Percentiles rank a stretch among this genome's conserved stretches.
These are phyloP conservation scores for Kentomonas sorsogonicus DNA, from an alignment of 208 protist genomes.

Conservation along the genomic window DNA sequence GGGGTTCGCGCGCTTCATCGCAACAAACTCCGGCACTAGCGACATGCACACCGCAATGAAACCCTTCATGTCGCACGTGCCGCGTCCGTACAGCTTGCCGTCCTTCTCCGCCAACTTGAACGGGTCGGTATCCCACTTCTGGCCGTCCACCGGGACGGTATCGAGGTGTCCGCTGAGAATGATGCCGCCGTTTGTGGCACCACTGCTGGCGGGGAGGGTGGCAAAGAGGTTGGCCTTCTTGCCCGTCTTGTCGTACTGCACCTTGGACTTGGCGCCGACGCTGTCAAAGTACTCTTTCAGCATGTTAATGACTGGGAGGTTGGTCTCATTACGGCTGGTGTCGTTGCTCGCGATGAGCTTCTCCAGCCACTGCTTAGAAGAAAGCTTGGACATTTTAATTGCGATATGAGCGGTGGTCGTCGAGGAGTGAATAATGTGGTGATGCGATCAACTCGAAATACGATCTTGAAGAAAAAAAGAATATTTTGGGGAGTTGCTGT, in stretches of 20 bases:
- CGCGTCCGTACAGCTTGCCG: conserved; percentile 20
- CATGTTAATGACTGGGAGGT: conserved; percentile 39
- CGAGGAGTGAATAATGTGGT: too few species aligned
- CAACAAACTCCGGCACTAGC: conserved; percentile 21
- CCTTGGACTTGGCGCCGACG: conserved; percentile 20
- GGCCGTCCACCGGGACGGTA: conserved; percentile 43
- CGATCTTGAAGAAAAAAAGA: too few species aligned
- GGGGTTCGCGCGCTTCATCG: conserved; percentile 21
- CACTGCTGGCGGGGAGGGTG: conserved; percentile 26
- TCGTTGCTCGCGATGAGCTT: conserved; percentile 43
- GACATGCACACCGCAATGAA: conserved; percentile 36
- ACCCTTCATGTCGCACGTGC: conserved; percentile 42
- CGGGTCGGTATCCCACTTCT: conserved; percentile 45
- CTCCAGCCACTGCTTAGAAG: conserved; percentile 36
- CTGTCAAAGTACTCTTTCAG: conserved; percentile 21
- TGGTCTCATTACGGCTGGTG: conserved; percentile 41
- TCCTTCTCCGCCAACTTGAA: conserved; percentile 29
- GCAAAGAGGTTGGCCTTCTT: conserved; percentile 49
- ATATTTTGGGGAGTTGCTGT: too few species aligned
- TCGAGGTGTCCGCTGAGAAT: conserved; percentile 50
- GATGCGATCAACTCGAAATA: too few species aligned
- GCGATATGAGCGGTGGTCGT: background rate
- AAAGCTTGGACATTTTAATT: too few species aligned
- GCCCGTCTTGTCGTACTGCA: conserved; percentile 27
- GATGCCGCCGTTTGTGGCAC: conserved; percentile 30